A percentile compares a stretch with the other conserved stretches of the same genome.
Evolutionary conservation across 1,284 basidiomycete species (phyloP).

Genomic region (Boletellus deceptivus): DNA sequence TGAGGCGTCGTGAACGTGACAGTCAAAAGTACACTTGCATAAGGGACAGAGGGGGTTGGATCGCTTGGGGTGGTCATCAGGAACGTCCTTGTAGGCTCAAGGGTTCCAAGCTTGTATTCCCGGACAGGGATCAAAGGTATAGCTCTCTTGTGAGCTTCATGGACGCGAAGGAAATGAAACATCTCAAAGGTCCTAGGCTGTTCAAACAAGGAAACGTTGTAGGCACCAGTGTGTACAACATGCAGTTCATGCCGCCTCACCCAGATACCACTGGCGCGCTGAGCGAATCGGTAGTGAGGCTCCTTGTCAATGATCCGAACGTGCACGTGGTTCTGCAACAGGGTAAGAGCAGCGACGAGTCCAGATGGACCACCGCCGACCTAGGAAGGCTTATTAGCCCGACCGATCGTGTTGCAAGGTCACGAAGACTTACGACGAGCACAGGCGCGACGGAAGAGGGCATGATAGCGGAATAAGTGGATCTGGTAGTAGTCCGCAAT

Average conservation of each 20-base stretch:
- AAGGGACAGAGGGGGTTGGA: constrained; percentile 29
- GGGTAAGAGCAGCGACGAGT: constrained; percentile 44
- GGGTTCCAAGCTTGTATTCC: constrained; percentile 21
- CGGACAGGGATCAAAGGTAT: not conserved
- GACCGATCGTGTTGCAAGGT: too few relatives aligned
- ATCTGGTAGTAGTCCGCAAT: not conserved
- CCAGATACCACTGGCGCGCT: constrained; percentile 30
- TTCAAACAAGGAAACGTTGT: not conserved
- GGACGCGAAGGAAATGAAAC: constrained; percentile 28
- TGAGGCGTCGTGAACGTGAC: not conserved
- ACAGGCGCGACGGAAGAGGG: constrained; percentile 10
- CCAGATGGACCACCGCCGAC: constrained; percentile 52
- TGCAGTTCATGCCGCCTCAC: constrained; percentile 11
- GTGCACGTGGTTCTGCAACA: constrained; percentile 42
- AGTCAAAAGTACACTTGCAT: constrained; percentile 4
- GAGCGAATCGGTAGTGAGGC: constrained; percentile 16
- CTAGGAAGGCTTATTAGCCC: constrained; percentile 22
- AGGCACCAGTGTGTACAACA: not conserved
- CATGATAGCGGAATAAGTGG: constrained; percentile 6
- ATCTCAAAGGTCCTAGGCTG: constrained; percentile 35
- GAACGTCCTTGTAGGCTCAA: constrained; percentile 17
- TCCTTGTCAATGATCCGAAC: constrained; percentile 39
- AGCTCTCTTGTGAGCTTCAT: constrained; percentile 17
- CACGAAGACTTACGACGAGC: constrained; percentile 17
- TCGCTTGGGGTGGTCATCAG: constrained; percentile 6